Conservation (phyloP, 116 monocot species). For the Trichopus zeylanicus region DNA sequence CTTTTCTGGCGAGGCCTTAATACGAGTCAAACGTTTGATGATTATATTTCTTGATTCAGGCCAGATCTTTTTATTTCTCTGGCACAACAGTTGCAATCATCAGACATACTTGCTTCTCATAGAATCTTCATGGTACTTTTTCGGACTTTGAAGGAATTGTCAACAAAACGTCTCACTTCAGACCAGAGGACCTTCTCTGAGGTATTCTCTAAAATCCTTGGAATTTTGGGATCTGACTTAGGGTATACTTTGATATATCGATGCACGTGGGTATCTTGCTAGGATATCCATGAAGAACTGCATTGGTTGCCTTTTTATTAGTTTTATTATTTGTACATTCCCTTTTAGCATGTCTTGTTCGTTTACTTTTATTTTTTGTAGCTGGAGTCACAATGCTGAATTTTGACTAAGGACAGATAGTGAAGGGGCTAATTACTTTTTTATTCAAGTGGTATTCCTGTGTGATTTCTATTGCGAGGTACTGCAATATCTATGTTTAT, state of each 20-base stretch:
- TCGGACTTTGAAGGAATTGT: constrained; percentile 86
- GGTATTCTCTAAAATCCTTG: constrained; percentile 31
- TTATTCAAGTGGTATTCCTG: neutral
- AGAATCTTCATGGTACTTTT: constrained; percentile 79
- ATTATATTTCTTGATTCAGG: constrained; percentile 41
- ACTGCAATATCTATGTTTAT: neutral
- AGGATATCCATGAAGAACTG: too few relatives aligned
- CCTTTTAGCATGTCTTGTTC: too few relatives aligned
- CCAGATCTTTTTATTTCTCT: constrained; percentile 83
- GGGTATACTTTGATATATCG: too few relatives aligned
- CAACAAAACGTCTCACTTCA: constrained; percentile 74
- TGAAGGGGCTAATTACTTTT: too few relatives aligned
- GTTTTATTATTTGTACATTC: too few relatives aligned
- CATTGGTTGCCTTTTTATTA: too few relatives aligned
- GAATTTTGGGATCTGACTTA: neutral
- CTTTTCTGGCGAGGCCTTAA: neutral
- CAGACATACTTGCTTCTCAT: constrained; percentile 75
- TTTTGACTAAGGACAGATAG: too few relatives aligned
- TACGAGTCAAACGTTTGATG: neutral
- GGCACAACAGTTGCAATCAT: constrained; percentile 76
- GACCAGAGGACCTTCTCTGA: constrained; percentile 76
- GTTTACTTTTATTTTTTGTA: too few relatives aligned
- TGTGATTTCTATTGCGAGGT: neutral
- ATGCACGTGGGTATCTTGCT: too few relatives aligned
- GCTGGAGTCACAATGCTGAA: too few relatives aligned